A percentile compares a stretch with the other conserved stretches of the same genome.
These are phyloP conservation scores for Chimonanthus salicifolius DNA, from an alignment of 164 flowering plant species.

Conservation along the genomic window DNA sequence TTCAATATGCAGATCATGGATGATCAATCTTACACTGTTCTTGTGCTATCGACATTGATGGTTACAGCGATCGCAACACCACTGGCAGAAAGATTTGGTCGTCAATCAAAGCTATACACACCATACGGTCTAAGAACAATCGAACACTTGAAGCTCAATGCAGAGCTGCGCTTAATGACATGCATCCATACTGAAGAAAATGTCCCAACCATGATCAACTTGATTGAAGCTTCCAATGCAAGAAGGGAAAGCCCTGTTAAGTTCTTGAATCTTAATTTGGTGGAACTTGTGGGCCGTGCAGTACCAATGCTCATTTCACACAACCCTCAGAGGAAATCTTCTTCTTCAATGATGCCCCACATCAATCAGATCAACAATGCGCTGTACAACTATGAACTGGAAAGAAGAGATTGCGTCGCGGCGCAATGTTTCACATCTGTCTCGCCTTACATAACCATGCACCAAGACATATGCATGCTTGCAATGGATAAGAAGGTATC, in stretches of 20 bases:
- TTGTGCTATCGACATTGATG: neutral
- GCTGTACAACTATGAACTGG: constrained; percentile 18
- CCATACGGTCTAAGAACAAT: constrained; percentile 23
- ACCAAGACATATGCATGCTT: constrained; percentile 29
- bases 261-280: constrained; percentile 31
- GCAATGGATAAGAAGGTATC: constrained; percentile 20
- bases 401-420: neutral
- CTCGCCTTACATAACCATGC: constrained; percentile 25
- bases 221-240: constrained; percentile 18
- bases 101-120: constrained; percentile 16
- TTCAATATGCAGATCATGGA: neutral
- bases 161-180: constrained; percentile 14
- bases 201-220: constrained; percentile 7
- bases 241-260: constrained; percentile 31
- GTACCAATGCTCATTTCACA: constrained; percentile 36
- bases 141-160: constrained; percentile 9
- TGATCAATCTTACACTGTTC: neutral
- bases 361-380: constrained; percentile 28
- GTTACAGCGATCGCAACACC: constrained; percentile 14
- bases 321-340: neutral
- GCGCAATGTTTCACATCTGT: constrained; percentile 17
- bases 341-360: constrained; percentile 11
- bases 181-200: constrained; percentile 17
- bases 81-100: constrained; percentile 3
- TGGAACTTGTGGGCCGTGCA: constrained; percentile 37